Conservation (phyloP, 306 rosid genomes). For the Purshia tridentata region DNA sequence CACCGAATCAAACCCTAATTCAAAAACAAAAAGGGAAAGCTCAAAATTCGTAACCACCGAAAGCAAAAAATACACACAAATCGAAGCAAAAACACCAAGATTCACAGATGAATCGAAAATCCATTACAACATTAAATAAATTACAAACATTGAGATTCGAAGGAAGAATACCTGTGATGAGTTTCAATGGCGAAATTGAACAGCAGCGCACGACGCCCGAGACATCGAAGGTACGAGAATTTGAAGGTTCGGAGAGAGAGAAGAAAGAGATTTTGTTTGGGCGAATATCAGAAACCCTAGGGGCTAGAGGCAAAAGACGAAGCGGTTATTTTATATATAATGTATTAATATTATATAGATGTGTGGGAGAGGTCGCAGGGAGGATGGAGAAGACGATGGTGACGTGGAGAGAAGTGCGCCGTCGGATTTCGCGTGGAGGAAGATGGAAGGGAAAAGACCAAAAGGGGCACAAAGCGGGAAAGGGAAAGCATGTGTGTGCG, state of each 20-base stretch:
- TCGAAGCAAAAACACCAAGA: slow-evolving; percentile 4
- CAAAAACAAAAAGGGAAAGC: not conserved
- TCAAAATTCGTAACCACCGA: slow-evolving; percentile 10
- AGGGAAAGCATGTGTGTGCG: slow-evolving; percentile 29
- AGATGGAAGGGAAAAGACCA: slow-evolving; percentile 48
- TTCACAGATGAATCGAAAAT: not conserved
- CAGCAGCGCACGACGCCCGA: slow-evolving; percentile 11
- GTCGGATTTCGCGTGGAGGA: slow-evolving; percentile 43
- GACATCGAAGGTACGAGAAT: slow-evolving; percentile 2
- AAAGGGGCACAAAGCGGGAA: slow-evolving; percentile 46
- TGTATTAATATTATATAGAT: not conserved
- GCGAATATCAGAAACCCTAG: slow-evolving; percentile 58
- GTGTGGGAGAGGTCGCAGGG: slow-evolving; percentile 38
- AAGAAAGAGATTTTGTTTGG: slow-evolving; percentile 6
- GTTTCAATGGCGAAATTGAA: slow-evolving; percentile 27
- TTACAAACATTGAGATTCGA: slow-evolving; percentile 3
- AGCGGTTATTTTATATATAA: slow-evolving; percentile 32
- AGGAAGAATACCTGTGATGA: slow-evolving; percentile 42
- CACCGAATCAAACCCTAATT: slow-evolving; percentile 30
- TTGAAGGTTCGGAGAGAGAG: slow-evolving; percentile 10
- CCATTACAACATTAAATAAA: not conserved
- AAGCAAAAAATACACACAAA: not conserved
- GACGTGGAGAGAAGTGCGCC: slow-evolving; percentile 62
- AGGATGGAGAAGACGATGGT: slow-evolving; percentile 53
- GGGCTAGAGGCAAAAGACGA: slow-evolving; percentile 9